Conservation (phyloP, 2,329 filamentous ascomycete genomes). For the Arthrocladium fulminans region DNA sequence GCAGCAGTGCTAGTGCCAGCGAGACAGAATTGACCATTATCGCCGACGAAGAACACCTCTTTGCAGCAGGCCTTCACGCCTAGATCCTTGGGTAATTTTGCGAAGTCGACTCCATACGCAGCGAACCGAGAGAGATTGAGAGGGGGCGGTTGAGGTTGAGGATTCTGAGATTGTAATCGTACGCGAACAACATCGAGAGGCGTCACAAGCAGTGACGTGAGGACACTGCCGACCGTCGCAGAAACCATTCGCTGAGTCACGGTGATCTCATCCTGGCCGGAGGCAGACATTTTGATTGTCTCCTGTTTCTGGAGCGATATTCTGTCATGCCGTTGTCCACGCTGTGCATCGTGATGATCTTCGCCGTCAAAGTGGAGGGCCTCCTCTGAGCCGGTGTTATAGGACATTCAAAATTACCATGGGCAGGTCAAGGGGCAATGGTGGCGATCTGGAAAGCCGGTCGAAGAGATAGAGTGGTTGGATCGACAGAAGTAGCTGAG, state of each 20-base stretch:
- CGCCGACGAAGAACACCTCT: constrained; percentile 93
- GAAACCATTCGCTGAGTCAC: constrained; percentile 89
- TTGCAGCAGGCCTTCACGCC: constrained; percentile 92
- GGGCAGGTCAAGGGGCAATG: neutral
- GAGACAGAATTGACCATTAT: constrained; percentile 71
- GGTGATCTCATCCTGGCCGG: constrained; percentile 51
- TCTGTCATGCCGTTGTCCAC: constrained; percentile 24
- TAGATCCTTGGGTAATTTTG: constrained; percentile 69
- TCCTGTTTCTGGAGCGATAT: constrained; percentile 17
- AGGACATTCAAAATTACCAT: constrained; percentile 19
- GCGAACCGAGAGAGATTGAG: constrained; percentile 48
- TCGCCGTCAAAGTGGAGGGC: constrained; percentile 3
- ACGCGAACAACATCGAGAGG: constrained; percentile 95
- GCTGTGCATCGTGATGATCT: constrained; percentile 13
- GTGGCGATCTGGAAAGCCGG: neutral
- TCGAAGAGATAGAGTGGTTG: neutral
- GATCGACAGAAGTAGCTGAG: neutral
- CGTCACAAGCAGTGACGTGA: constrained; percentile 85
- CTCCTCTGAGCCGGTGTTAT: constrained; percentile 11
- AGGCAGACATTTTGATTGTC: constrained; percentile 14
- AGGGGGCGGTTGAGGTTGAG: constrained; percentile 40
- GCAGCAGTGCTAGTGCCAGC: constrained; percentile 42
- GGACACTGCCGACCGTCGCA: constrained; percentile 77
- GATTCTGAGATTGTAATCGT: constrained; percentile 75
- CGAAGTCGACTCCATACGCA: constrained; percentile 47